phyloP scores from a whole-genome alignment of 169 alveolate species.

The Babesia sp. region DNA sequence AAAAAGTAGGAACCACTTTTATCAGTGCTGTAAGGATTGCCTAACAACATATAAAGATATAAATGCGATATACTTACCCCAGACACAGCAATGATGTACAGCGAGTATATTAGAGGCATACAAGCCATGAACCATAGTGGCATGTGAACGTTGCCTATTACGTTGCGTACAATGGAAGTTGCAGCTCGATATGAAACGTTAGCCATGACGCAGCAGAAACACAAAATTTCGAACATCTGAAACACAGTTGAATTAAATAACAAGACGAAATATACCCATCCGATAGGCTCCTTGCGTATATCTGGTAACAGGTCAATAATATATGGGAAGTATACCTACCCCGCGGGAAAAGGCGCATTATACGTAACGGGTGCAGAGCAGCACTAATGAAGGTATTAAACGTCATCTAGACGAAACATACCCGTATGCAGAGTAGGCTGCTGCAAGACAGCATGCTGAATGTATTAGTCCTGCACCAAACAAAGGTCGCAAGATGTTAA shows the following conservation, averaged over 20 bases:
- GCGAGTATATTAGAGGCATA: conserved; percentile 19
- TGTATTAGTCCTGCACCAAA: conserved; percentile 35
- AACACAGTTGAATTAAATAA: background rate
- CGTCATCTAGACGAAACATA: background rate
- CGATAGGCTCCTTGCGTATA: conserved; percentile 64
- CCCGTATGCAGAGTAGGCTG: conserved; percentile 35
- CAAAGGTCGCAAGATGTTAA: conserved; percentile 7
- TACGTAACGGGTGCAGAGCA: conserved; percentile 50
- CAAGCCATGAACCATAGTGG: conserved; percentile 9
- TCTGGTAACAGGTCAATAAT: conserved; percentile 3
- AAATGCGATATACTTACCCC: conserved; percentile 15
- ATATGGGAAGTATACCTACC: conserved; percentile 20
- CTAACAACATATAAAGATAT: background rate
- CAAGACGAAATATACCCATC: conserved; percentile 49
- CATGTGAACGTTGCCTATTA: conserved; percentile 24
- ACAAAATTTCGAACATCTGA: conserved; percentile 42
- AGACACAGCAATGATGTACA: conserved; percentile 16
- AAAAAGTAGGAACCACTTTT: conserved; percentile 51
- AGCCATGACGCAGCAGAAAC: conserved; percentile 42
- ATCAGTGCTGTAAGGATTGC: conserved; percentile 32
- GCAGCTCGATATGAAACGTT: conserved; percentile 30
- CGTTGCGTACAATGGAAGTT: background rate
- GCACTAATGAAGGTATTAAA: background rate
- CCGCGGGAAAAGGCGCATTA: conserved; percentile 44
- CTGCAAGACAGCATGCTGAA: background rate